Evolutionary conservation across 2,329 filamentous ascomycete genomes (phyloP).

Genomic region (Claviceps sp.): DNA sequence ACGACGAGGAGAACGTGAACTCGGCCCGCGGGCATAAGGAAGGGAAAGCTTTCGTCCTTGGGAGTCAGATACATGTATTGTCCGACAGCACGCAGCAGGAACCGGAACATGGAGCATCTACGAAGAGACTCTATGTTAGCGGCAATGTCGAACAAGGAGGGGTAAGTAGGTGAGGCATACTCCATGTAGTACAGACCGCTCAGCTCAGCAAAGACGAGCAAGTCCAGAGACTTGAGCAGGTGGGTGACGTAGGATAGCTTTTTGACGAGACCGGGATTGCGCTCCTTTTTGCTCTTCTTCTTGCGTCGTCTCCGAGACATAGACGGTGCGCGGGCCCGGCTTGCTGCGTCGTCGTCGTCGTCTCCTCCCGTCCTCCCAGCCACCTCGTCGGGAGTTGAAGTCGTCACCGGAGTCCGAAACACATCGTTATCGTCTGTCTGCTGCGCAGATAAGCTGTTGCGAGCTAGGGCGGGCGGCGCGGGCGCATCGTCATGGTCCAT

Average conservation of each 20-base stretch:
- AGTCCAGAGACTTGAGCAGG: conserved; percentile 47
- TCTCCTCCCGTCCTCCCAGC: not conserved
- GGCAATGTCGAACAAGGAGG: not conserved
- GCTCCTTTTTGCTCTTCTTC: conserved; percentile 23
- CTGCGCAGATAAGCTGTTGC: conserved; percentile 9
- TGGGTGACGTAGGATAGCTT: conserved; percentile 49
- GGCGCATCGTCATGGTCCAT: conserved; percentile 39
- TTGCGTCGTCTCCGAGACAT: conserved; percentile 21
- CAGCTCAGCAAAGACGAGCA: conserved; percentile 50
- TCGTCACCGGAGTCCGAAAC: not conserved
- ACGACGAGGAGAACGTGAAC: conserved; percentile 45
- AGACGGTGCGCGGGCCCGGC: conserved; percentile 11
- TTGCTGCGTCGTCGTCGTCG: conserved; percentile 6
- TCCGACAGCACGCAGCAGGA: conserved; percentile 42
- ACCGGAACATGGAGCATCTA: conserved; percentile 52
- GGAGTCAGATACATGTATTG: conserved; percentile 54
- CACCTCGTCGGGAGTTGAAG: conserved; percentile 4
- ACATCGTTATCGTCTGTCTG: not conserved
- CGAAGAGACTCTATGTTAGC: conserved; percentile 1
- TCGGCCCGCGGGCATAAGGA: conserved; percentile 41
- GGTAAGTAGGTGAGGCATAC: conserved; percentile 27
- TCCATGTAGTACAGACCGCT: conserved; percentile 58
- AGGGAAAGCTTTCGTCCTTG: conserved; percentile 41
- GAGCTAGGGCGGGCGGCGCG: conserved; percentile 23
- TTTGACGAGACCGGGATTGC: conserved; percentile 33